Evolutionary conservation across 495 filamentous ascomycete genomes (phyloP), one percentile per base, ranked within the genome.

Genomic region (Lophiotrema nucula): DNA sequence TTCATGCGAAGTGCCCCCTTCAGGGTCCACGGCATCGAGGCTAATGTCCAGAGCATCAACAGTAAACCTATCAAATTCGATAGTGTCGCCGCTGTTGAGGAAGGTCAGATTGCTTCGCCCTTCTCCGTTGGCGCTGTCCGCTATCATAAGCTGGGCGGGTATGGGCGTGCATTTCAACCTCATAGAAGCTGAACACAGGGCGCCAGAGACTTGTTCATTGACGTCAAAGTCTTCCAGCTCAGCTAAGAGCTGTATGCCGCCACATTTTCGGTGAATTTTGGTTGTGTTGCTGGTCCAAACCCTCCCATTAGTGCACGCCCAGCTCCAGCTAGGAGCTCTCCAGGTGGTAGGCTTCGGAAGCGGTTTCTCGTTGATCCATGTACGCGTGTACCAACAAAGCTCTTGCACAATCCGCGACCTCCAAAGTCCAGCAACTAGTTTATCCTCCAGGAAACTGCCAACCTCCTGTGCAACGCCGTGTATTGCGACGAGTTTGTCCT

Each of bases 321-420:
- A 47, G 44, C 44, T 47, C 44, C 22, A 47, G 18, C 18, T 47
- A 13, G 44, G 44, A 5, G 44, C 44, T 25, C 44, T 13, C 44
- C 44, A 47, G 8, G 16, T 22, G 6, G 6, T 23, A 22, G 44
- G 44, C 16, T 23, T 26, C 10, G 13, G 16, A 47, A 16, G 13
- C 4, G 10, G 44, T 26, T 8, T 10, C 4, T 21, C 11, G 4
- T 47, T 47, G n/a, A n/a, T n/a, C n/a, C n/a, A n/a, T n/a, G n/a
- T n/a, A n/a, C n/a, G n/a, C n/a, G n/a, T n/a, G 22, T 4, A 23
- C 22, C 16, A 23, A 26, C 13, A 47, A 12, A 47, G 16, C 23
- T 25, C 13, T 12, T 25, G 4, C 4, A 10, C 22, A 11, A 47
- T 12, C 23, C 22, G 44, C 18, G 18, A 23, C 8, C 39, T 6